Conservation (phyloP, 2,329 filamentous ascomycete species). For the Pestalotiopsis sp. region DNA sequence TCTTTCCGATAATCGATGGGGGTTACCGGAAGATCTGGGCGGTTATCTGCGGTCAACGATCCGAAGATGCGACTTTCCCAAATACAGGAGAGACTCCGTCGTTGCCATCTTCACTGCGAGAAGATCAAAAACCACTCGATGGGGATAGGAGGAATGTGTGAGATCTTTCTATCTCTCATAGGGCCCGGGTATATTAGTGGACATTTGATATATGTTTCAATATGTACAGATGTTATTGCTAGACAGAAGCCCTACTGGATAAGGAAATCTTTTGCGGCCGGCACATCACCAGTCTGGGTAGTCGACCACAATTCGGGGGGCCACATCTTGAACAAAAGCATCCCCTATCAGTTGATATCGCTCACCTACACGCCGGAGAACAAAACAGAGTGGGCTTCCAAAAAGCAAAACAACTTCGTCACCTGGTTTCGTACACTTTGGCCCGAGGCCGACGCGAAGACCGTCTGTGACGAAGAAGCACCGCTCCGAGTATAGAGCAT, state of each 20-base stretch:
- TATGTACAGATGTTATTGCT: too few relatives aligned
- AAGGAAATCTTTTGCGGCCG: too few relatives aligned
- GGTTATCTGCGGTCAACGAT: neutral
- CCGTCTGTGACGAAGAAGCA: neutral
- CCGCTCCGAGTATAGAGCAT: neutral
- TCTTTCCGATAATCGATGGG: neutral
- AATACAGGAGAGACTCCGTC: neutral
- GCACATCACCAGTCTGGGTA: too few relatives aligned
- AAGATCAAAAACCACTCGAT: too few relatives aligned
- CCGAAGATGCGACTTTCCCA: neutral
- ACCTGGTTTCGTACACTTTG: neutral
- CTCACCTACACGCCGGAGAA: neutral
- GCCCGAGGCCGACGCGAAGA: neutral
- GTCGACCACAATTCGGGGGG: neutral
- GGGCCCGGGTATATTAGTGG: too few relatives aligned
- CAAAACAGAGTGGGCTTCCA: neutral
- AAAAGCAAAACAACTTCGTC: neutral
- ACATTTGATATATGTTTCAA: too few relatives aligned
- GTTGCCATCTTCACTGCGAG: too few relatives aligned
- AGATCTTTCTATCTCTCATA: too few relatives aligned
- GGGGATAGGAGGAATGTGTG: too few relatives aligned
- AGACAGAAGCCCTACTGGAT: too few relatives aligned
- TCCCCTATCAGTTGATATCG: neutral
- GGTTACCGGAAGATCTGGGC: neutral
- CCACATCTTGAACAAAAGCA: neutral